Evolutionary conservation across 1,139 yeast genomes (phyloP).

Genomic region (Suhomyces bolitotheri): DNA sequence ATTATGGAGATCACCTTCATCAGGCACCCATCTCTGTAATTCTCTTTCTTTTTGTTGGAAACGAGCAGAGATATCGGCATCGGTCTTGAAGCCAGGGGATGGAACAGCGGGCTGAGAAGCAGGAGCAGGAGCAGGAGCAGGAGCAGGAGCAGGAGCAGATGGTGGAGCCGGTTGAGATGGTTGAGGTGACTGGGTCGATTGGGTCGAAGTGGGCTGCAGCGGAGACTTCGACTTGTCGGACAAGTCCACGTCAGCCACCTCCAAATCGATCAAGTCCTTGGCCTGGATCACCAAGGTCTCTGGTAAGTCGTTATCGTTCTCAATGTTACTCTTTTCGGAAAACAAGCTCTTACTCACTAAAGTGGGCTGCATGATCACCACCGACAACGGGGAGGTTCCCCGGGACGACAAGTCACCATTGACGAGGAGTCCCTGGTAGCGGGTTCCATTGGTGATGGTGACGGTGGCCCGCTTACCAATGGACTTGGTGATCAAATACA

Average conservation of each 20-base stretch:
- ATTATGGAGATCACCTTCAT: constrained; percentile 34
- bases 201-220: background rate
- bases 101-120: constrained; percentile 6
- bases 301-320: constrained; percentile 32
- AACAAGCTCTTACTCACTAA: constrained; percentile 33
- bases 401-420: constrained; percentile 27
- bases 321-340: constrained; percentile 30
- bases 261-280: constrained; percentile 66
- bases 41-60: constrained; percentile 59
- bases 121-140: background rate
- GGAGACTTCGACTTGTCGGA: constrained; percentile 2
- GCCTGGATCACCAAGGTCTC: constrained; percentile 54
- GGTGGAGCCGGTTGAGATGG: constrained; percentile 4
- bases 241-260: constrained; percentile 43
- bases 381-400: constrained; percentile 41
- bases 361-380: constrained; percentile 53
- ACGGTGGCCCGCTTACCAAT: constrained; percentile 58
- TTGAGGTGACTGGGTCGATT: constrained; percentile 1
- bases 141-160: background rate
- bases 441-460: constrained; percentile 62
- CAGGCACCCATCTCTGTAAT: constrained; percentile 85
- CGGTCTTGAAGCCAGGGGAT: constrained; percentile 63
- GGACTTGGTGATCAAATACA: constrained; percentile 52
- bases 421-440: constrained; percentile 59
- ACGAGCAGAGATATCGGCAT: constrained; percentile 70